Evolutionary conservation across 2,329 filamentous ascomycete genomes (phyloP).

Genomic region (Cladosporium velox): DNA sequence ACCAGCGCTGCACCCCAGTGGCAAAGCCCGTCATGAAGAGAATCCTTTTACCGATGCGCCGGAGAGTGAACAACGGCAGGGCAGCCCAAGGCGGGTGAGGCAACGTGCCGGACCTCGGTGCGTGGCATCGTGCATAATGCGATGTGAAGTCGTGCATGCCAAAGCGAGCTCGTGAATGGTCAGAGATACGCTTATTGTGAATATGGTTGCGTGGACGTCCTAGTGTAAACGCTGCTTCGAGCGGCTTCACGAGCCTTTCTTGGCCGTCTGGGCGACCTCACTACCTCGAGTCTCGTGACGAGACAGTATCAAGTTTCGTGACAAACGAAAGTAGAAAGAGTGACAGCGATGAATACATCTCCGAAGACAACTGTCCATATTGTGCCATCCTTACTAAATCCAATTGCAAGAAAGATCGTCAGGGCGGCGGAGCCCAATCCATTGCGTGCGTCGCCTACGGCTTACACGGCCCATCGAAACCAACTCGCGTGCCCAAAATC

Average conservation of each 20-base stretch:
- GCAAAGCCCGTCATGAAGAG: slow-evolving; percentile 6
- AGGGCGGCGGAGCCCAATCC: not conserved
- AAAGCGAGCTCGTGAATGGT: slow-evolving; percentile 9
- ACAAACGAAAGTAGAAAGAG: slow-evolving; percentile 4
- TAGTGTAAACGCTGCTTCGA: slow-evolving; percentile 5
- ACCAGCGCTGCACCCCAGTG: slow-evolving; percentile 10
- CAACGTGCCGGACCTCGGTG: slow-evolving; percentile 13
- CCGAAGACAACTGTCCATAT: not conserved
- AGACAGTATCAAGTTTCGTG: not conserved
- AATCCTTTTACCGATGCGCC: slow-evolving; percentile 6
- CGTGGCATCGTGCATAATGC: not conserved
- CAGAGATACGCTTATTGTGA: slow-evolving; percentile 18
- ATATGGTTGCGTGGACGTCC: slow-evolving; percentile 1
- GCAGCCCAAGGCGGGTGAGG: slow-evolving; percentile 1
- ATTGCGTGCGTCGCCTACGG: not conserved
- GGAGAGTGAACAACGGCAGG: not conserved
- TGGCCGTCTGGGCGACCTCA: slow-evolving; percentile 6
- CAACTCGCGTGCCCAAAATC: not conserved
- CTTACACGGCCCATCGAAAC: not conserved
- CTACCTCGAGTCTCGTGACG: not conserved
- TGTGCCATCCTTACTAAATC: not conserved
- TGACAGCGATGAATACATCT: slow-evolving; percentile 4
- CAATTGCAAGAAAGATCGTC: not conserved
- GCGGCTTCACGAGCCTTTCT: not conserved
- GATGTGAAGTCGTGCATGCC: not conserved